phyloP scores from a whole-genome alignment of 2,329 filamentous ascomycete genomes.

The Thelonectria blattea region DNA sequence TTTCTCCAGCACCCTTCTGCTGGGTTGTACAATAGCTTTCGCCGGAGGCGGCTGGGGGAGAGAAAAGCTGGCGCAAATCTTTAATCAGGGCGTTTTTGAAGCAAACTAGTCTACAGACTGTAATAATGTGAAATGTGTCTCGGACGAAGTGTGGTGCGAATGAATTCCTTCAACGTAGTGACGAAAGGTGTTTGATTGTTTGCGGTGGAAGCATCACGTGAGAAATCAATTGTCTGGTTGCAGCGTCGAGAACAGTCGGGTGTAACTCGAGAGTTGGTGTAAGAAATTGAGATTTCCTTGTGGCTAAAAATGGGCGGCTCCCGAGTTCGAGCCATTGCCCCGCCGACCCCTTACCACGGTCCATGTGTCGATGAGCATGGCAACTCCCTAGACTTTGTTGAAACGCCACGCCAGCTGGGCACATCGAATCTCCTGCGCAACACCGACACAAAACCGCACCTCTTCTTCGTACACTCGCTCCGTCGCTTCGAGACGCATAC shows the following conservation, averaged over 20 bases:
- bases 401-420: conserved; percentile 23
- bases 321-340: conserved; percentile 16
- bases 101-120: conserved; percentile 20
- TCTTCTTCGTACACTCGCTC: background rate
- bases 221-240: too few species aligned
- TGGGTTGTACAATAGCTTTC: conserved; percentile 47
- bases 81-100: conserved; percentile 41
- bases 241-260: background rate
- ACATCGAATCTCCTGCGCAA: conserved; percentile 28
- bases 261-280: background rate
- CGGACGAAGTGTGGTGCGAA: background rate
- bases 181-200: background rate
- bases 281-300: background rate
- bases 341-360: conserved; percentile 27
- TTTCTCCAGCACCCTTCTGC: conserved; percentile 43
- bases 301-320: conserved; percentile 9
- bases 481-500: conserved; percentile 14
- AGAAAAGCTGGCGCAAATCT: conserved; percentile 45
- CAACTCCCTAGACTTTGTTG: conserved; percentile 30
- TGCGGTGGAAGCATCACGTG: too few species aligned
- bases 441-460: conserved; percentile 9
- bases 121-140: conserved; percentile 17
- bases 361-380: conserved; percentile 14
- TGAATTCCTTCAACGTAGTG: too few species aligned
- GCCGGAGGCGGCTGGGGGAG: conserved; percentile 40